A percentile compares a stretch with the other conserved stretches of the same genome.
Evolutionary conservation across 768 basidiomycete genomes (phyloP).

Genomic region (Terana coerulea): DNA sequence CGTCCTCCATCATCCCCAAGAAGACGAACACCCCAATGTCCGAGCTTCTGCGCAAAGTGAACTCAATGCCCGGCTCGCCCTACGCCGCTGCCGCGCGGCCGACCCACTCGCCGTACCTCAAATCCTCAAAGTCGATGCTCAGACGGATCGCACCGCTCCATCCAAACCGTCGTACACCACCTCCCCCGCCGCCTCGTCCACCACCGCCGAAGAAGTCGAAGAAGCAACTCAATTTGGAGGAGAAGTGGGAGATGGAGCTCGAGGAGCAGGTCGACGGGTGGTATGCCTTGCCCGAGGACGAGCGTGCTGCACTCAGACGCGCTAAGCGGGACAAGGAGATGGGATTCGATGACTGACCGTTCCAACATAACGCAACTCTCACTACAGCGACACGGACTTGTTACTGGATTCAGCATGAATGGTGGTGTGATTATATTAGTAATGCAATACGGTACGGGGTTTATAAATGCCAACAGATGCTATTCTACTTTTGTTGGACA

Average conservation of each 20-base stretch:
- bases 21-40: conserved; percentile 60
- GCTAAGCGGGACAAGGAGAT: conserved; percentile 63
- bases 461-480: too few species aligned
- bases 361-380: too few species aligned
- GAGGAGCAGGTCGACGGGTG: conserved; percentile 71
- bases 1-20: conserved; percentile 44
- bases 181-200: conserved; percentile 65
- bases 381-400: too few species aligned
- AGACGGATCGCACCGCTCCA: conserved; percentile 75
- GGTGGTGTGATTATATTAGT: not conserved
- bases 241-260: conserved; percentile 78
- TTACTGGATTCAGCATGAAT: conserved; percentile 2
- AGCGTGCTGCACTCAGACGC: conserved; percentile 44
- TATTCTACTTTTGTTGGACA: too few species aligned
- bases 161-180: conserved; percentile 67
- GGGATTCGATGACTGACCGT: conserved; percentile 32
- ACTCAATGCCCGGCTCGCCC: conserved; percentile 62
- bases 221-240: conserved; percentile 72
- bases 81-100: conserved; percentile 35
- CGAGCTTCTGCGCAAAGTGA: conserved; percentile 71
- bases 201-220: conserved; percentile 77
- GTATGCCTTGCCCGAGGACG: conserved; percentile 29
- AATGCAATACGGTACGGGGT: not conserved
- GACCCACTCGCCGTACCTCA: conserved; percentile 62
- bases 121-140: conserved; percentile 58